phyloP scores from a whole-genome alignment of 2,329 filamentous ascomycete species.

The Bertia moriformis region DNA sequence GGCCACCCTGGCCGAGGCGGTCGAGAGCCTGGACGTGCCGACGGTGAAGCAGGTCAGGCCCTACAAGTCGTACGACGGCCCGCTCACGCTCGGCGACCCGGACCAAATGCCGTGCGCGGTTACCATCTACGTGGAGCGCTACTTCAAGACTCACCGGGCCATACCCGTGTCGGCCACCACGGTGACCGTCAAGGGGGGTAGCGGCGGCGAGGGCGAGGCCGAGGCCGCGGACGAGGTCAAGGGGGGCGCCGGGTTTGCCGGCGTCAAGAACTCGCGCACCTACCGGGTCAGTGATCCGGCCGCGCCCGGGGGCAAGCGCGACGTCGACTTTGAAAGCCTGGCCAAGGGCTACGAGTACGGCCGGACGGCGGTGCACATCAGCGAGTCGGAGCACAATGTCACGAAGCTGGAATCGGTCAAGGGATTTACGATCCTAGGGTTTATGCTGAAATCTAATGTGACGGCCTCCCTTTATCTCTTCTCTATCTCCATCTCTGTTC shows the following conservation, averaged over 20 bases:
- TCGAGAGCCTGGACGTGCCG: constrained; percentile 66
- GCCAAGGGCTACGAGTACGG: constrained; percentile 94
- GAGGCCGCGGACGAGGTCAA: constrained; percentile 26
- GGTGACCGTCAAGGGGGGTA: constrained; percentile 47
- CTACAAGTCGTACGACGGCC: constrained; percentile 65
- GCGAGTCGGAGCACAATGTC: constrained; percentile 70
- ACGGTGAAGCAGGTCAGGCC: constrained; percentile 63
- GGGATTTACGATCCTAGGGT: constrained; percentile 71
- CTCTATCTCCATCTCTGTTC: constrained; percentile 4
- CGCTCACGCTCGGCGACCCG: constrained; percentile 66
- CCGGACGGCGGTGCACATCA: constrained; percentile 78
- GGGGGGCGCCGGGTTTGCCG: constrained; percentile 35
- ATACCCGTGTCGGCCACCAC: constrained; percentile 62
- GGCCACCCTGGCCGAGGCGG: constrained; percentile 75
- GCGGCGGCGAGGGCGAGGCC: constrained; percentile 22
- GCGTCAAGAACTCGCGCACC: constrained; percentile 61
- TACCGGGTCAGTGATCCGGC: constrained; percentile 69
- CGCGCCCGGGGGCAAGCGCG: constrained; percentile 63
- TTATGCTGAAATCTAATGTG: constrained; percentile 62
- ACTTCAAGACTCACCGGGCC: constrained; percentile 71
- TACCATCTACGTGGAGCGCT: constrained; percentile 76
- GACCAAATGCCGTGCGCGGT: constrained; percentile 61
- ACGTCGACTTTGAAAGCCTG: constrained; percentile 68
- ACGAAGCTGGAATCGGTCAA: constrained; percentile 72
- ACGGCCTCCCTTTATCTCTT: constrained; percentile 8